Base-by-base conservation (phyloP, 1,284 basidiomycete species). In the Malassezia psittaci region DNA sequence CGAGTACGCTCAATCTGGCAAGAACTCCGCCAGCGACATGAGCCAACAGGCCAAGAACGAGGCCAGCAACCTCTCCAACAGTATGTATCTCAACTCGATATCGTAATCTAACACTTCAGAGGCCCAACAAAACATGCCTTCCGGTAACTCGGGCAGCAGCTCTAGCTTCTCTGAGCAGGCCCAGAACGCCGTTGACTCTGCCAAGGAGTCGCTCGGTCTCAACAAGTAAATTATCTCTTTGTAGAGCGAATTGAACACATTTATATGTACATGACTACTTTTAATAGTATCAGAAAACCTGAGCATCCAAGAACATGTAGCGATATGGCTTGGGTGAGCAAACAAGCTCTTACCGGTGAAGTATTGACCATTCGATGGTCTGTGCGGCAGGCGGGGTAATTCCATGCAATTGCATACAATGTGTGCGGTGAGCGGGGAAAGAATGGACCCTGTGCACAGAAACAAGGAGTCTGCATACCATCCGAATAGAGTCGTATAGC, bases 381-480 rank as follows among this genome's bases (percentile, higher is more conserved):
- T 21, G 4, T n/a, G 6, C 12, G 43, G 16, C 13, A 57, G 10
- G 15, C 51, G 46, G 9, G 55, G 89, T n/a, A 91, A 65, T 1
- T 91, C 91, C 88, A 96, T 91, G 43, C 86, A 72, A 72, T 98
- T 98, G 78, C 93, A 96, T 69, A 90, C 90, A 3, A 86, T 77
- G 75, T 98, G 93, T 82, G 33, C 60, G 0, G 81, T 75, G 51
- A 90, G 79, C 4, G 55, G 53, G 11, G 57, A 49, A 16, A 38
- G 36, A 68, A 79, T 63, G 1, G 74, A 75, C 9, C 74, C 77
- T 69, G 67, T 42, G 44, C 87, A 81, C 2, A 96, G 78, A 76
- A 88, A 90, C 29, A 96, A 79, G 73, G 84, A 94, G 7, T 87
- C 82, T 16, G 85, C 85, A 75, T 87, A 87, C 78, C 86, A 88